phyloP scores from a whole-genome alignment of 441 rosid genomes.

The Breynia disticha region DNA sequence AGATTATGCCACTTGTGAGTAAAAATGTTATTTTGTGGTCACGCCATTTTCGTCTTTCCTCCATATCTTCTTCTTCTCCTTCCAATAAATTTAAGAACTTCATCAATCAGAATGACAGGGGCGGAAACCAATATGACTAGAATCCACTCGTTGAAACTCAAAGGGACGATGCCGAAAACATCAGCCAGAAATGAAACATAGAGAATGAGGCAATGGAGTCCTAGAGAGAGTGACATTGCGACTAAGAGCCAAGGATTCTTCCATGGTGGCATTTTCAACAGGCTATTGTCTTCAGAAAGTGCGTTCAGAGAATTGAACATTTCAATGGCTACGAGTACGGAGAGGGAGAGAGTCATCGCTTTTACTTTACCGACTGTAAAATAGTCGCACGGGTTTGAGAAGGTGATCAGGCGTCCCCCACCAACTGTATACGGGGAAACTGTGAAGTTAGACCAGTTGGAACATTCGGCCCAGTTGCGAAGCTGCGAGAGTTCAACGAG shows the following conservation, averaged over 20 bases:
- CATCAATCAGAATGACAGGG: constrained; percentile 76
- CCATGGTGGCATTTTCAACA: constrained; percentile 83
- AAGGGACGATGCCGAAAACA: constrained; percentile 69
- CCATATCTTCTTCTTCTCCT: constrained; percentile 37
- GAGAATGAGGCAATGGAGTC: constrained; percentile 69
- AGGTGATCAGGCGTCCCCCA: constrained; percentile 40
- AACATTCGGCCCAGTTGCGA: constrained; percentile 65
- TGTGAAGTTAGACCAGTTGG: constrained; percentile 67
- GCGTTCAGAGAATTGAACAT: constrained; percentile 90
- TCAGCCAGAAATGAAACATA: constrained; percentile 71
- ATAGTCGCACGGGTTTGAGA: constrained; percentile 70
- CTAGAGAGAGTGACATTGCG: constrained; percentile 73
- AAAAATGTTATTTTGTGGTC: not conserved
- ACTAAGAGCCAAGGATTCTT: constrained; percentile 83
- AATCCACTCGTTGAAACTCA: constrained; percentile 63
- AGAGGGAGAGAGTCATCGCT: constrained; percentile 77
- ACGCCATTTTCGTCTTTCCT: constrained; percentile 36
- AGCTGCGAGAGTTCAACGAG: constrained; percentile 60
- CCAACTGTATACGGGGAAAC: constrained; percentile 45
- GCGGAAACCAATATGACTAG: constrained; percentile 60
- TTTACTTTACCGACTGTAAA: constrained; percentile 74
- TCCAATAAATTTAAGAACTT: constrained; percentile 49
- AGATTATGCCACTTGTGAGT: not conserved
- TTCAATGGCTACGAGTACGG: constrained; percentile 84
- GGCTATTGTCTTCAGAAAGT: constrained; percentile 77